Evolutionary conservation across 202 grass and related monocot species (phyloP).

Genomic region (Setaria italica): DNA sequence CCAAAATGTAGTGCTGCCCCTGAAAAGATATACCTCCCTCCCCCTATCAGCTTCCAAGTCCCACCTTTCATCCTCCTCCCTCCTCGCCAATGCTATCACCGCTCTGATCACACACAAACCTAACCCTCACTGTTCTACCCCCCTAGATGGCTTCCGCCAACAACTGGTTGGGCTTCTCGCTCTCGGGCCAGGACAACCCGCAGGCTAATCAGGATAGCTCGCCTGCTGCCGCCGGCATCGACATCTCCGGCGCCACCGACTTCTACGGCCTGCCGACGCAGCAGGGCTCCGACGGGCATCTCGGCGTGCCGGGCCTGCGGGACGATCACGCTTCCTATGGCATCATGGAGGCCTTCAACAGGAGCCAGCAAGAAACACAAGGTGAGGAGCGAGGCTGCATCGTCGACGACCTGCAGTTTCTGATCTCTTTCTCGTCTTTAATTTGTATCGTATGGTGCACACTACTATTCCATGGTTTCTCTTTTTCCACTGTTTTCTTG

Average conservation of each 20-base stretch:
- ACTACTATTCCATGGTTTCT: not conserved
- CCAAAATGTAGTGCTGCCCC: conserved; percentile 55
- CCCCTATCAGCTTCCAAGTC: conserved; percentile 34
- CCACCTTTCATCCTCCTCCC: conserved; percentile 5
- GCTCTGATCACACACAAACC: conserved; percentile 38
- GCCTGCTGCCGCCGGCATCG: conserved; percentile 41
- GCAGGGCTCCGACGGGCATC: conserved; percentile 35
- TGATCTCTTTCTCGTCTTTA: not conserved
- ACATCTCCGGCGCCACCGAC: conserved; percentile 48
- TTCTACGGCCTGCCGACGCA: conserved; percentile 54
- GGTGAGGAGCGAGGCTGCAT: conserved; percentile 38
- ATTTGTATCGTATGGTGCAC: conserved; percentile 12
- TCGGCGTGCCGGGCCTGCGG: conserved; percentile 37
- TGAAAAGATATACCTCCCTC: conserved; percentile 36
- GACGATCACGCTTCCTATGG: conserved; percentile 59
- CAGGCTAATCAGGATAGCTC: conserved; percentile 54
- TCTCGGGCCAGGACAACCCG: conserved; percentile 68
- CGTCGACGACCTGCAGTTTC: not conserved
- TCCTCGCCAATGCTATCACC: conserved; percentile 39
- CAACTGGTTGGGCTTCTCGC: conserved; percentile 87
- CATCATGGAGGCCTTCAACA: conserved; percentile 66
- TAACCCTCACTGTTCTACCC: conserved; percentile 27
- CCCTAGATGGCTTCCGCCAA: conserved; percentile 60
- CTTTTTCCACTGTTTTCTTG: conserved; percentile 9
- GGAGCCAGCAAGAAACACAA: conserved; percentile 51